Evolutionary conservation across 2,329 filamentous ascomycete genomes (phyloP).

Genomic region (Sarocladiaceae sp.): DNA sequence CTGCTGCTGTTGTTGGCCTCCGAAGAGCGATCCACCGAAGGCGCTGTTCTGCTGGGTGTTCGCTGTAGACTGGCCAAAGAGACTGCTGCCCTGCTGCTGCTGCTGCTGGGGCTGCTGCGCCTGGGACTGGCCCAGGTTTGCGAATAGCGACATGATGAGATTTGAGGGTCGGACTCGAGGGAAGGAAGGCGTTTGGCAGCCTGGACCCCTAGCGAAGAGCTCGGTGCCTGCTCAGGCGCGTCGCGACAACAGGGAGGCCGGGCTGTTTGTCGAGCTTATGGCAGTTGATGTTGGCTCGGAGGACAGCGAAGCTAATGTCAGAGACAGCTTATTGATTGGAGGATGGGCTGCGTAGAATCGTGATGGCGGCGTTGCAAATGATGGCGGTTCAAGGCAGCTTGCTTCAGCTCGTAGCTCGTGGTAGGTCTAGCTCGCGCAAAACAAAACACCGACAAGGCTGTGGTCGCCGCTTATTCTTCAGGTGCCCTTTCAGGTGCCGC

Average conservation of each 20-base stretch:
- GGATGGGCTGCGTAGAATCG: background rate
- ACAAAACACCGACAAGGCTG: constrained; percentile 10
- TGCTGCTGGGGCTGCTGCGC: constrained; percentile 23
- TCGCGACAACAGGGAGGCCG: too few species aligned
- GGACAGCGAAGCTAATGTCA: background rate
- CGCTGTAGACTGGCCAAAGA: constrained; percentile 24
- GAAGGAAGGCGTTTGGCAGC: background rate
- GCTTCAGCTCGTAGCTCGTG: constrained; percentile 11
- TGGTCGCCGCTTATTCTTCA: too few species aligned
- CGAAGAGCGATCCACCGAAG: constrained; percentile 4
- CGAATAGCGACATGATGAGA: constrained; percentile 31
- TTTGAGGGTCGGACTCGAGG: constrained; percentile 9
- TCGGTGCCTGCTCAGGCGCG: background rate
- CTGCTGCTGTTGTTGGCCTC: constrained; percentile 21
- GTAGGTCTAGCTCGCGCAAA: constrained; percentile 10
- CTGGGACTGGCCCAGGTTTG: constrained; percentile 34
- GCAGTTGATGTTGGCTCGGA: too few species aligned
- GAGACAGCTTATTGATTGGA: too few species aligned
- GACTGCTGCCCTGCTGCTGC: constrained; percentile 17
- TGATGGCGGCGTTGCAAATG: background rate
- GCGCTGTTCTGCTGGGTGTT: constrained; percentile 25
- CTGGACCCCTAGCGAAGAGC: background rate
- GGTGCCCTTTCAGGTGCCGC: background rate
- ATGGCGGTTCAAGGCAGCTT: too few species aligned
- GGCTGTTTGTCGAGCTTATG: too few species aligned